Conservation (phyloP, 805 yeast genomes). For the Jamesozyma spencerorum region DNA sequence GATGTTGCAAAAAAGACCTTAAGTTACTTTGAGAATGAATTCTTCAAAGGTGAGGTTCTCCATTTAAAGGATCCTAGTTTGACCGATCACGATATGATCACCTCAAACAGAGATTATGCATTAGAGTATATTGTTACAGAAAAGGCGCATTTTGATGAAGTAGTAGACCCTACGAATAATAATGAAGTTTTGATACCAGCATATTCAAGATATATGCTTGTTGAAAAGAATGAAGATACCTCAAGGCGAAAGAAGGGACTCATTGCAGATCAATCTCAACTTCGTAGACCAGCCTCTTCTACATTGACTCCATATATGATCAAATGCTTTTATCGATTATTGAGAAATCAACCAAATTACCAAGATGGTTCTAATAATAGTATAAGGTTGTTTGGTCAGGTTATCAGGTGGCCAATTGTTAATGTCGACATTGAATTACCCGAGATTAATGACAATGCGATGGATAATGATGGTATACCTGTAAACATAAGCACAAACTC, state of each 20-base stretch:
- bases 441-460: too few species aligned
- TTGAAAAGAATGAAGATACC: conserved; percentile 31
- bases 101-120: background rate
- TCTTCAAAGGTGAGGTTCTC: conserved; percentile 81
- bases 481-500: too few species aligned
- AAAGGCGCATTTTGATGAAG: conserved; percentile 60
- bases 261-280: conserved; percentile 61
- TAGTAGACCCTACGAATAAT: conserved; percentile 24
- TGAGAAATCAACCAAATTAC: too few species aligned
- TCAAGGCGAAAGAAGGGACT: conserved; percentile 33
- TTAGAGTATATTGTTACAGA: conserved; percentile 51
- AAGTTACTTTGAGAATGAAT: conserved; percentile 60
- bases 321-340: conserved; percentile 52
- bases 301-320: conserved; percentile 82
- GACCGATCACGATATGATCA: background rate
- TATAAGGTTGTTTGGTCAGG: background rate
- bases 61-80: conserved; percentile 33
- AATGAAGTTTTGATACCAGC: conserved; percentile 38
- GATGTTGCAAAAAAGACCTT: conserved; percentile 76
- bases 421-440: too few species aligned
- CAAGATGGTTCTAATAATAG: too few species aligned
- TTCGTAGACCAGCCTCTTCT: conserved; percentile 71
- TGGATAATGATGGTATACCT: too few species aligned
- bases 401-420: too few species aligned
- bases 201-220: conserved; percentile 60